A percentile compares a stretch with the other conserved stretches of the same genome.
phyloP scores from a whole-genome alignment of 2,329 filamentous ascomycete genomes.

The Arthrinium puccinioides region DNA sequence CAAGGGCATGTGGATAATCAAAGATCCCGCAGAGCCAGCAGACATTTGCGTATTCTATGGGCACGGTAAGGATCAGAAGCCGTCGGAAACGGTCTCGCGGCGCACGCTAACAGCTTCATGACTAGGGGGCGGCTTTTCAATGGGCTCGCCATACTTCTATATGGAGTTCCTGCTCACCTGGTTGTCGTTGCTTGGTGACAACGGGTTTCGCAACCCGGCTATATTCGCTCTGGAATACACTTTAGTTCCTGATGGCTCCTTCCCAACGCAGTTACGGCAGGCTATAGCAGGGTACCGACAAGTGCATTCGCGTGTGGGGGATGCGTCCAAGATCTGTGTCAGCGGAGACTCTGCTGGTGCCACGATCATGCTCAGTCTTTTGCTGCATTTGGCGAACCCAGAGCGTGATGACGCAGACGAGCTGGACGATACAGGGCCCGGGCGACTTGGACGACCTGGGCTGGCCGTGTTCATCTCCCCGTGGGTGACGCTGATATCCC shows the following conservation, averaged over 20 bases:
- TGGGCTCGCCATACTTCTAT: slow-evolving; percentile 80
- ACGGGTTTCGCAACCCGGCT: slow-evolving; percentile 67
- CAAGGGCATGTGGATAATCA: slow-evolving; percentile 63
- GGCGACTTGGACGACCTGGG: slow-evolving; percentile 26
- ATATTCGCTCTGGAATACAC: slow-evolving; percentile 78
- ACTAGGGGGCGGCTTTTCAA: slow-evolving; percentile 70
- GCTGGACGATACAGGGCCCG: slow-evolving; percentile 24
- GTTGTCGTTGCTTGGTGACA: slow-evolving; percentile 55
- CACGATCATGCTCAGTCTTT: slow-evolving; percentile 63
- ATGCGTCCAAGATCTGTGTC: slow-evolving; percentile 59
- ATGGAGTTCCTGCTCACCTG: slow-evolving; percentile 74
- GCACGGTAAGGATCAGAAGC: slow-evolving; percentile 48
- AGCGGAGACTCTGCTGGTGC: slow-evolving; percentile 76
- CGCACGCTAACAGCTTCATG: slow-evolving; percentile 10
- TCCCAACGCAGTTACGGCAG: slow-evolving; percentile 68
- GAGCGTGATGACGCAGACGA: slow-evolving; percentile 17
- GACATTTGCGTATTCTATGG: slow-evolving; percentile 78
- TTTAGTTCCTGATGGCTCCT: slow-evolving; percentile 65
- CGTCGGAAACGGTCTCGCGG: background rate
- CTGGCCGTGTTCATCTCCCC: slow-evolving; percentile 72
- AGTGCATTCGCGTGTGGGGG: slow-evolving; percentile 49
- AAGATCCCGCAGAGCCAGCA: slow-evolving; percentile 51
- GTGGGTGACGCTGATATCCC: slow-evolving; percentile 68
- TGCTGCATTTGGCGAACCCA: slow-evolving; percentile 56
- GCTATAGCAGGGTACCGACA: slow-evolving; percentile 64